These are phyloP conservation scores for Emydomyces testavorans DNA, from an alignment of 2,329 filamentous ascomycete genomes.

Conservation along the genomic window DNA sequence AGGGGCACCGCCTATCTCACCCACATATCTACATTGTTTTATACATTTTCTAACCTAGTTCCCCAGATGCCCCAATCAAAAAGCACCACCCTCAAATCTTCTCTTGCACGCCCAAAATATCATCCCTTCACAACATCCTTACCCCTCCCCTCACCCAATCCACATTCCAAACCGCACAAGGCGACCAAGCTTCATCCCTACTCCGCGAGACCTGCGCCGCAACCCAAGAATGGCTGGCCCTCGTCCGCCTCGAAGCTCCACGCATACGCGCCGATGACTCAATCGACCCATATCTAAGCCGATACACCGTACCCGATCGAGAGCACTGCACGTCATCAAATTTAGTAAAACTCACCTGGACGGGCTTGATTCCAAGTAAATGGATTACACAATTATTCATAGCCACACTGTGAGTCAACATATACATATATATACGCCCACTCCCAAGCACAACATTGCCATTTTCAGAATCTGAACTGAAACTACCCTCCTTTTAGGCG, in stretches of 20 bases:
- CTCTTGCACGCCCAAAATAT: conserved; percentile 21
- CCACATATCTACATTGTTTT: background rate
- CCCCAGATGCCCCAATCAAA: conserved; percentile 27
- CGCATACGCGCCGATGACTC: conserved; percentile 28
- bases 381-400: conserved; percentile 33
- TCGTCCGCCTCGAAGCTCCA: conserved; percentile 39
- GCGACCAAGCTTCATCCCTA: conserved; percentile 28
- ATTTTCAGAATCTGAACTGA: background rate
- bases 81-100: conserved; percentile 31
- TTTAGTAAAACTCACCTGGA: conserved; percentile 34
- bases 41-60: conserved; percentile 13
- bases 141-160: conserved; percentile 27
- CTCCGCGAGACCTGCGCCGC: conserved; percentile 50
- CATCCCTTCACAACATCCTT: conserved; percentile 21
- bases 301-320: conserved; percentile 31
- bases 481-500: conserved; percentile 7
- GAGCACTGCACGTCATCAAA: conserved; percentile 19
- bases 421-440: too few species aligned
- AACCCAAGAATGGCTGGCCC: conserved; percentile 52
- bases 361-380: conserved; percentile 29
- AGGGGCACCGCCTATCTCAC: conserved; percentile 13
- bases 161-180: conserved; percentile 15
- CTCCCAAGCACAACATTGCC: background rate
- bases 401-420: conserved; percentile 26
- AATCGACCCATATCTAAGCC: conserved; percentile 36